A percentile compares a stretch with the other conserved stretches of the same genome.
These are phyloP conservation scores for Ophiorrhiza pumila DNA, from an alignment of 257 asterid species.

Conservation along the genomic window DNA sequence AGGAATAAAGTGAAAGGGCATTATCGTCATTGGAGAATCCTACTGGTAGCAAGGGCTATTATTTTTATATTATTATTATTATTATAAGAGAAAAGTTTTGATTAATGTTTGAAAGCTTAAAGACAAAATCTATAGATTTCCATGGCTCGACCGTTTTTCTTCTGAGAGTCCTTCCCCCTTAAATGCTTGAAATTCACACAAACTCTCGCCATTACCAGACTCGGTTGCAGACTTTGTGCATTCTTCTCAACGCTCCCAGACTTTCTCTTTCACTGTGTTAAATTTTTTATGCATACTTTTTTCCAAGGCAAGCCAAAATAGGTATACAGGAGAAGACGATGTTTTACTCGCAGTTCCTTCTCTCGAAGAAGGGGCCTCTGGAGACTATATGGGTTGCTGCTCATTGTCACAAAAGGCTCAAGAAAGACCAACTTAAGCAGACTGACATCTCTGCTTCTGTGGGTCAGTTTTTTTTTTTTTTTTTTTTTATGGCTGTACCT, in stretches of 20 bases:
- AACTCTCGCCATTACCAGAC: not conserved
- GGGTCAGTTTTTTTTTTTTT: slow-evolving; percentile 42
- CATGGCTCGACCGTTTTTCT: slow-evolving; percentile 14
- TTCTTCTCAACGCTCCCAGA: too few relatives aligned
- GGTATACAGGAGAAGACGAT: slow-evolving; percentile 25
- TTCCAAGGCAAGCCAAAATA: slow-evolving; percentile 1
- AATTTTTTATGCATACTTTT: too few relatives aligned
- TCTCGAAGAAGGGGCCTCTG: slow-evolving; percentile 72
- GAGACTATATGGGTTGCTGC: slow-evolving; percentile 93
- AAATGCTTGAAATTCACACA: not conserved
- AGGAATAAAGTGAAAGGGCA: too few relatives aligned
- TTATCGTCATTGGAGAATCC: not conserved
- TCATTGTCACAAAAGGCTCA: slow-evolving; percentile 64
- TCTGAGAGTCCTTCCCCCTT: not conserved
- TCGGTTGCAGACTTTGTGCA: not conserved
- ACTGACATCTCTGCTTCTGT: slow-evolving; percentile 71
- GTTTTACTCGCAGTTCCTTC: slow-evolving; percentile 69
- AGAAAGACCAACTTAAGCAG: slow-evolving; percentile 50
- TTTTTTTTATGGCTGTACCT: too few relatives aligned
- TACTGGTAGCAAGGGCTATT: too few relatives aligned
- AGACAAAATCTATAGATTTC: slow-evolving; percentile 6
- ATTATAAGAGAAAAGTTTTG: not conserved
- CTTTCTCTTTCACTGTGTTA: too few relatives aligned
- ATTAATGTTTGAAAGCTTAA: not conserved
- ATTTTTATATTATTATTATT: too few relatives aligned